These are phyloP conservation scores for Rugonectria rugulosa DNA, from an alignment of 2,329 filamentous ascomycete species.

Conservation along the genomic window DNA sequence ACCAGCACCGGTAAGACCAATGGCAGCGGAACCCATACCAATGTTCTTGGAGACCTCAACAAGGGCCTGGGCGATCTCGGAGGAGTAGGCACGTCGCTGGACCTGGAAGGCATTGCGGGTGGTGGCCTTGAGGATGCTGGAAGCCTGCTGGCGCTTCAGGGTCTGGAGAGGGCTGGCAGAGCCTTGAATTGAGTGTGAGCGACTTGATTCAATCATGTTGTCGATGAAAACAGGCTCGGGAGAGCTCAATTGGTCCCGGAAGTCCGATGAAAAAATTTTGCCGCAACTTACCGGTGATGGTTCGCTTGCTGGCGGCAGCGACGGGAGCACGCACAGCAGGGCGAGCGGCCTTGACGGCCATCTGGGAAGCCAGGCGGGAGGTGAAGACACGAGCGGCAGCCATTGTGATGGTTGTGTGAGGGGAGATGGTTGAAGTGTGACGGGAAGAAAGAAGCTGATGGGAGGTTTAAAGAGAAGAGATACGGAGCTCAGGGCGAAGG, in stretches of 20 bases:
- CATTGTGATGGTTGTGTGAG: slow-evolving; percentile 72
- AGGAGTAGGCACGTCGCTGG: slow-evolving; percentile 81
- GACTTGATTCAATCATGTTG: slow-evolving; percentile 36
- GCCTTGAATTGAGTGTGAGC: slow-evolving; percentile 51
- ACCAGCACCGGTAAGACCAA: slow-evolving; percentile 91
- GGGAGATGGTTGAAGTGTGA: slow-evolving; percentile 43
- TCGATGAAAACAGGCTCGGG: slow-evolving; percentile 43
- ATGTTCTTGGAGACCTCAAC: slow-evolving; percentile 92
- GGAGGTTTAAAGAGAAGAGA: slow-evolving; percentile 45
- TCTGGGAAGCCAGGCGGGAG: slow-evolving; percentile 78
- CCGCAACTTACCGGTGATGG: slow-evolving; percentile 72
- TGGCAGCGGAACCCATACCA: slow-evolving; percentile 88
- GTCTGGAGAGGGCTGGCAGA: slow-evolving; percentile 73
- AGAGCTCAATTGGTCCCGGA: slow-evolving; percentile 39
- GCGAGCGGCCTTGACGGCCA: slow-evolving; percentile 80
- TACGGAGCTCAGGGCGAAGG: slow-evolving; percentile 45
- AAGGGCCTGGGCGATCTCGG: slow-evolving; percentile 87
- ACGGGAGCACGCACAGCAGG: slow-evolving; percentile 73
- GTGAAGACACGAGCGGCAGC: slow-evolving; percentile 80
- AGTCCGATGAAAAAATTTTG: slow-evolving; percentile 43
- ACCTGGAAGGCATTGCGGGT: slow-evolving; percentile 70
- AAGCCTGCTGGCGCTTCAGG: slow-evolving; percentile 76
- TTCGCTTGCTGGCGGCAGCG: slow-evolving; percentile 75
- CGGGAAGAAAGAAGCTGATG: slow-evolving; percentile 41
- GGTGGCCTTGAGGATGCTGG: slow-evolving; percentile 71